Percentiles rank a stretch among this genome's conserved stretches.
Evolutionary conservation across 805 yeast genomes (phyloP).

Genomic region (Yarrowia sp.): DNA sequence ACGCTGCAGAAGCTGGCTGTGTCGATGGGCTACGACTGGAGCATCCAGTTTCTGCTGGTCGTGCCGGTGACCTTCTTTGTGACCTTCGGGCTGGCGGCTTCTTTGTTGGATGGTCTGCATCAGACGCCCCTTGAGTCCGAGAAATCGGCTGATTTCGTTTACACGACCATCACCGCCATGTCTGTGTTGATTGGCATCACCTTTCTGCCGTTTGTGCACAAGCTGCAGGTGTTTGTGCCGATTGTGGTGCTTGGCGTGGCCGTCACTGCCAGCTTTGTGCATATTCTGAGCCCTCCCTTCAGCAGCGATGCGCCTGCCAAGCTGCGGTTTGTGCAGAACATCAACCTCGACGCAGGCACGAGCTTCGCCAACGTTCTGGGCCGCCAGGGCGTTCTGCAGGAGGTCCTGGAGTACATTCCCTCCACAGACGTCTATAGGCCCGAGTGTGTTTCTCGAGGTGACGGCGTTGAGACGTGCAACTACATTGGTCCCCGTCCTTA

Average conservation of each 20-base stretch:
- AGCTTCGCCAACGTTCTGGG: conserved; percentile 28
- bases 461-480: conserved; percentile 54
- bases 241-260: conserved; percentile 43
- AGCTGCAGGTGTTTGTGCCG: conserved; percentile 55
- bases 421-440: background rate
- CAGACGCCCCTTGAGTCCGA: conserved; percentile 71
- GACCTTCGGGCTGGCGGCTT: conserved; percentile 53
- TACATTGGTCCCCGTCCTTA: conserved; percentile 53
- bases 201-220: conserved; percentile 65
- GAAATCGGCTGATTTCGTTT: conserved; percentile 44
- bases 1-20: conserved; percentile 1
- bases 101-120: conserved; percentile 60
- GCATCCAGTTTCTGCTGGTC: conserved; percentile 62
- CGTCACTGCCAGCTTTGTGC: conserved; percentile 40
- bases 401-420: conserved; percentile 31
- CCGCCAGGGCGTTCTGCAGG: conserved; percentile 28
- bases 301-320: conserved; percentile 64
- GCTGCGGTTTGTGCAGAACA: conserved; percentile 62
- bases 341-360: conserved; percentile 46
- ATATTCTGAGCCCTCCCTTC: conserved; percentile 51
- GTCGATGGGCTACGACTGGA: conserved; percentile 61
- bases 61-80: conserved; percentile 64
- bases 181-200: conserved; percentile 49
- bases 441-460: conserved; percentile 41
- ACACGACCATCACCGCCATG: conserved; percentile 40